Evolutionary conservation across 139 green algal genomes (phyloP).

Genomic region (Trebouxia sp.): DNA sequence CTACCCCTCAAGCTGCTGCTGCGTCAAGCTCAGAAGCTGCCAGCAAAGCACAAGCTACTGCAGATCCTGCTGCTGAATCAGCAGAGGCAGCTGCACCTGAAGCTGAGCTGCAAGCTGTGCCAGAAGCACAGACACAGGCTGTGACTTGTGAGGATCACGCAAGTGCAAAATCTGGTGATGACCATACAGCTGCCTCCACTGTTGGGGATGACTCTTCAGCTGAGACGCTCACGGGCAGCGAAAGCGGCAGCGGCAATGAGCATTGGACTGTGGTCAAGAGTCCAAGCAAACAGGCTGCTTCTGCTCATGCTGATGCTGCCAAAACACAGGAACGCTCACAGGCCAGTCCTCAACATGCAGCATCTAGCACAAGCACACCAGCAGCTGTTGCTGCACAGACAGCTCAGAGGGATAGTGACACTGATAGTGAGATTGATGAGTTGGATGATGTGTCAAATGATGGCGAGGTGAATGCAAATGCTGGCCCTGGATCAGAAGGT

Average conservation of each 20-base stretch:
- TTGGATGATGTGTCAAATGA: conserved; percentile 28
- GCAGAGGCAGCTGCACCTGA: not conserved
- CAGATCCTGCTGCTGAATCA: too few species aligned
- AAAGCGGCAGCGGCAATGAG: conserved; percentile 15
- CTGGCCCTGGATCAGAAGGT: not conserved
- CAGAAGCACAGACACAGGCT: not conserved
- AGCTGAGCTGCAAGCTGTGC: not conserved
- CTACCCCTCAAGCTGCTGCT: too few species aligned
- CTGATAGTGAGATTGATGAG: conserved; percentile 13
- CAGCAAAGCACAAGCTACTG: not conserved
- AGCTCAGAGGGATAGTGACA: not conserved
- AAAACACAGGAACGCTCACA: too few species aligned
- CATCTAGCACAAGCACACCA: not conserved
- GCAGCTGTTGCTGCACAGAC: not conserved
- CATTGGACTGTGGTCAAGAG: conserved; percentile 39
- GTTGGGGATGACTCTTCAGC: not conserved
- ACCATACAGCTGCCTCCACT: not conserved
- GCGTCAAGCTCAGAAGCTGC: not conserved
- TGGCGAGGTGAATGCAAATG: not conserved
- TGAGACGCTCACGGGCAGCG: conserved; percentile 30
- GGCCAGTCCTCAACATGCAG: not conserved
- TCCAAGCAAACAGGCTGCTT: conserved; percentile 4
- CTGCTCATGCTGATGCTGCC: too few species aligned
- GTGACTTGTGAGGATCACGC: not conserved
- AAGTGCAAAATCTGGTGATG: not conserved